A percentile compares a stretch with the other conserved stretches of the same genome.
Conservation (phyloP, 83 land plant genomes). For the Diphasiastrum complanatum region DNA sequence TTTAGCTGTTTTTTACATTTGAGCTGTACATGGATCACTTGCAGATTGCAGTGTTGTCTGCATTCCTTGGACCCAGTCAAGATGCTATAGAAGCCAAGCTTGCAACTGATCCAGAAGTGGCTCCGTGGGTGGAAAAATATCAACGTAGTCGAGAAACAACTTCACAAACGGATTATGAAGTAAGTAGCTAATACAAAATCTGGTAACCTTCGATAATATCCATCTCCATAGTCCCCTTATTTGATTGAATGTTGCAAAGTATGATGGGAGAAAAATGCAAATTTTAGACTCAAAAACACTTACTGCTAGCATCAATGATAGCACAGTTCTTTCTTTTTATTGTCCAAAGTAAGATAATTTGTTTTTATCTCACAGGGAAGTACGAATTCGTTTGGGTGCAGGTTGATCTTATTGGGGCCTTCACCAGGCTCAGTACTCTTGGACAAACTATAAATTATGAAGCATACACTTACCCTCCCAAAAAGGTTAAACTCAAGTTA, state of each 20-base stretch:
- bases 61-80: conserved; percentile 85
- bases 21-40: conserved; percentile 4
- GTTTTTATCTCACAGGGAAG: not conserved
- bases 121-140: conserved; percentile 93
- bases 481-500: too few species aligned
- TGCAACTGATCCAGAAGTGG: conserved; percentile 70
- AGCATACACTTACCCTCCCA: conserved; percentile 85
- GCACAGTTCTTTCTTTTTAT: too few species aligned
- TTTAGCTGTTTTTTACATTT: not conserved
- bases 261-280: too few species aligned
- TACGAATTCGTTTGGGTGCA: conserved; percentile 33
- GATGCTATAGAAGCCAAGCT: conserved; percentile 65
- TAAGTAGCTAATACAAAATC: too few species aligned
- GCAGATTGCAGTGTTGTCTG: conserved; percentile 92
- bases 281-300: too few species aligned
- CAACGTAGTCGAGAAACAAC: conserved; percentile 85
- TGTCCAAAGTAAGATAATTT: not conserved
- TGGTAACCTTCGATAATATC: not conserved
- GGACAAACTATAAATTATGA: conserved; percentile 92
- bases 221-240: too few species aligned
- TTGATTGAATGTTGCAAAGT: too few species aligned
- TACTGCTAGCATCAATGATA: too few species aligned
- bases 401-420: conserved; percentile 91
- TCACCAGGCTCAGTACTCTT: conserved; percentile 68
- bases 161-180: conserved; percentile 97